Evolutionary conservation across 169 alveolate genomes (phyloP), one percentile per base, ranked within the genome.

Genomic region (Ichthyophthirius multifiliis): DNA sequence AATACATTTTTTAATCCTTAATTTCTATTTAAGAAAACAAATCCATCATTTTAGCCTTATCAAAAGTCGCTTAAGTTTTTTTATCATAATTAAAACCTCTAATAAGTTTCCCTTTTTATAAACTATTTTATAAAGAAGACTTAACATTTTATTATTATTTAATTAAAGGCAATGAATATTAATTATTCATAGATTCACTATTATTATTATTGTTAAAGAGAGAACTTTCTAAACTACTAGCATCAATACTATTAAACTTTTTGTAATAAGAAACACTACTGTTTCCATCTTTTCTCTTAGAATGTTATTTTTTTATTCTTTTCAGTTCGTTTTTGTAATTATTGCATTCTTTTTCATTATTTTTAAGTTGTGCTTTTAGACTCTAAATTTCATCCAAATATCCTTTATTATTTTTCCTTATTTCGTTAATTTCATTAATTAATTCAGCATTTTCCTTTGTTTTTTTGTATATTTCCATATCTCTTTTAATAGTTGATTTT

Each of bases 381-480:
- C 79, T 82, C 0, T 43, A 32, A 7, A 84, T 77, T 62, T 85
- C 91, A 0, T 86, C 62, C 31, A 65, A 74, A 27, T 75, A 83
- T 9, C 75, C 83, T 43, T 81, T 83, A 71, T 82, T 83, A 76
- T 81, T 80, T 41, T 83, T 75, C 48, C 92, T 87, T 4, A 90
- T 86, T 18, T 78, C 77, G 67, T 92, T 89, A 9, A 92, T 65
- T 47, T 92, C 96, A 15, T 87, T 78, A 0, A 92, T 81, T n/a
- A 92, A 75, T 32, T 85, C 64, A 20, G 93, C 83, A 75, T 92
- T 92, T 43, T 92, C 95, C 30, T 82, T 80, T 2, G 91, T 89
- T 67, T 90, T 76, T 84, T 90, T 90, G 39, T 82, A 80, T 12
- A 92, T 82, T 39, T 90, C 94, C 31, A 78, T 74, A 32, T 86